These are phyloP conservation scores for Oryza coarctata DNA, from an alignment of 176 grass and related monocot genomes.

Conservation along the genomic window DNA sequence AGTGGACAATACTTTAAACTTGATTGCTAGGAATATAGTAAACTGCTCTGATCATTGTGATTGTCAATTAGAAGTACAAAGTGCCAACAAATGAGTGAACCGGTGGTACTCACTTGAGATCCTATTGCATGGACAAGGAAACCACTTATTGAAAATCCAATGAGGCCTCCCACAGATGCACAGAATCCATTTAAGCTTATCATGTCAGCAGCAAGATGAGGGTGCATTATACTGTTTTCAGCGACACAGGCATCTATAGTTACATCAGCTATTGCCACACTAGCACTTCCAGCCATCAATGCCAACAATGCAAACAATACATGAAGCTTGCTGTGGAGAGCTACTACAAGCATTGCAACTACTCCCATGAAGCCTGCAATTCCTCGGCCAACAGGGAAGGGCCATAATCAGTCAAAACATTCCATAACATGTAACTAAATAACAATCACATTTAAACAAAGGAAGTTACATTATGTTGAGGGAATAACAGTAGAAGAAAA, in stretches of 20 bases:
- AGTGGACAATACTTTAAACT: not conserved
- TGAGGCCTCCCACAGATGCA: slow-evolving; percentile 74
- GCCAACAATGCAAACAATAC: slow-evolving; percentile 63
- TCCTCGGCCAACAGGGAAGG: slow-evolving; percentile 39
- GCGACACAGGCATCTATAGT: slow-evolving; percentile 84
- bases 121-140: slow-evolving; percentile 82
- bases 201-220: slow-evolving; percentile 76
- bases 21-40: not conserved
- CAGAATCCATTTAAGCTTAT: slow-evolving; percentile 81
- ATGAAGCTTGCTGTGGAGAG: slow-evolving; percentile 66
- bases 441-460: not conserved
- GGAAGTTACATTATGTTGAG: not conserved
- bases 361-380: slow-evolving; percentile 75
- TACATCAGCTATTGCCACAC: slow-evolving; percentile 79
- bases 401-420: slow-evolving; percentile 11
- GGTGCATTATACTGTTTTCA: slow-evolving; percentile 62
- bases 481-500: slow-evolving; percentile 3
- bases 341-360: slow-evolving; percentile 69
- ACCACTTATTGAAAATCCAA: slow-evolving; percentile 88
- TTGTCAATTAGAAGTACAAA: not conserved
- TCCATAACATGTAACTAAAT: slow-evolving; percentile 6
- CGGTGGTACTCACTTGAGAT: slow-evolving; percentile 55
- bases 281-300: slow-evolving; percentile 56
- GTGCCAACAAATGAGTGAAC: not conserved
- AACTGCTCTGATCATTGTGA: not conserved